phyloP scores from a whole-genome alignment of 331 rosid species.

The Spiraea crenata region DNA sequence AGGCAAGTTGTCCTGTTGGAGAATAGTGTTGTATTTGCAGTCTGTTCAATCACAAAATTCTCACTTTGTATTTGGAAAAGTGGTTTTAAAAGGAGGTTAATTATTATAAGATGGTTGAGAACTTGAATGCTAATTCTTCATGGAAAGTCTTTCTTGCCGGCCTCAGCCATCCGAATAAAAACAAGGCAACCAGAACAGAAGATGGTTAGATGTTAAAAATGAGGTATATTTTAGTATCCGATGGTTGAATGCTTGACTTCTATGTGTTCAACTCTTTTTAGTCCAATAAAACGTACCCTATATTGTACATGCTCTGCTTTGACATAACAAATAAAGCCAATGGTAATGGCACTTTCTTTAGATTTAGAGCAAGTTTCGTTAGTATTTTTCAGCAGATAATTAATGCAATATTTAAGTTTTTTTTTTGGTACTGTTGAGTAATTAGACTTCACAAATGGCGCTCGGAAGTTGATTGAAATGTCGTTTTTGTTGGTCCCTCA shows the following conservation, averaged over 20 bases:
- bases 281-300: neutral
- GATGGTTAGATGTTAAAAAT: neutral
- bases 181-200: neutral
- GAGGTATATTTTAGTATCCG: neutral
- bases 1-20: conserved; percentile 1
- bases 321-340: neutral
- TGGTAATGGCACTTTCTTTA: too few species aligned
- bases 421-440: neutral
- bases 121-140: conserved; percentile 1
- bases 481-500: neutral
- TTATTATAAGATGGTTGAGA: neutral
- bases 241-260: neutral
- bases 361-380: too few species aligned
- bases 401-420: neutral
- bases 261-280: neutral
- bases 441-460: too few species aligned
- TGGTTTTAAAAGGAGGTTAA: neutral
- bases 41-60: neutral
- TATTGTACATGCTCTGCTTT: neutral
- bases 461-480: too few species aligned
- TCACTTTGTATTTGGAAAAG: neutral
- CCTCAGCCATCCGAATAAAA: neutral
- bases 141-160: conserved; percentile 1
- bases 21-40: neutral
- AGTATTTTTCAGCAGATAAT: neutral